phyloP scores from a whole-genome alignment of 1,139 yeast species.

The Diutina ranongensis region DNA sequence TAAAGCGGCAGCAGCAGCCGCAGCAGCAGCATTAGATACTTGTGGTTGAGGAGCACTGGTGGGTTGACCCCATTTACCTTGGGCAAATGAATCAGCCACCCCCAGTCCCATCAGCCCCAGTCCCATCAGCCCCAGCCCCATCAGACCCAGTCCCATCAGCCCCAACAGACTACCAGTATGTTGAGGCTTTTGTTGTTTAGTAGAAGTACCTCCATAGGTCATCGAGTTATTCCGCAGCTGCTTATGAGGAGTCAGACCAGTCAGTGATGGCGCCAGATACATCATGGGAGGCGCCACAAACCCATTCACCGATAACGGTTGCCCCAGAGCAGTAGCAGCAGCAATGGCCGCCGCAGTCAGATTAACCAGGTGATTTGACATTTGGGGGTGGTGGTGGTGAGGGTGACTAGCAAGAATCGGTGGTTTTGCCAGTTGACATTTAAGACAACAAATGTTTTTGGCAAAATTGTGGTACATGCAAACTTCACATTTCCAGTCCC shows the following conservation, averaged over 20 bases:
- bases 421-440: constrained; percentile 68
- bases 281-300: constrained; percentile 10
- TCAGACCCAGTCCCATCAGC: constrained; percentile 6
- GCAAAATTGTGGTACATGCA: constrained; percentile 92
- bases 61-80: background rate
- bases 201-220: background rate
- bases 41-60: no score
- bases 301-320: constrained; percentile 21
- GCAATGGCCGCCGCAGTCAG: constrained; percentile 41
- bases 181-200: constrained; percentile 1
- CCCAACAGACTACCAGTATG: constrained; percentile 1
- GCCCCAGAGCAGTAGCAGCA: constrained; percentile 44
- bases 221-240: constrained; percentile 2
- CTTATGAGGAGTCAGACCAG: constrained; percentile 2
- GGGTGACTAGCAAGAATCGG: constrained; percentile 18
- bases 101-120: no score
- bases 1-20: constrained; percentile 1
- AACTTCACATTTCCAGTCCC: constrained; percentile 92
- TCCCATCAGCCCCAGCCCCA: constrained; percentile 1
- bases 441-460: constrained; percentile 73
- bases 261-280: constrained; percentile 6
- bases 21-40: no score
- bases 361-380: constrained; percentile 18
- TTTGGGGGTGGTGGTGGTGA: constrained; percentile 6
- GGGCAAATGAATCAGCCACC: background rate